Evolutionary conservation across 306 rosid species (phyloP).

Genomic region (Prinsepia uniflora): DNA sequence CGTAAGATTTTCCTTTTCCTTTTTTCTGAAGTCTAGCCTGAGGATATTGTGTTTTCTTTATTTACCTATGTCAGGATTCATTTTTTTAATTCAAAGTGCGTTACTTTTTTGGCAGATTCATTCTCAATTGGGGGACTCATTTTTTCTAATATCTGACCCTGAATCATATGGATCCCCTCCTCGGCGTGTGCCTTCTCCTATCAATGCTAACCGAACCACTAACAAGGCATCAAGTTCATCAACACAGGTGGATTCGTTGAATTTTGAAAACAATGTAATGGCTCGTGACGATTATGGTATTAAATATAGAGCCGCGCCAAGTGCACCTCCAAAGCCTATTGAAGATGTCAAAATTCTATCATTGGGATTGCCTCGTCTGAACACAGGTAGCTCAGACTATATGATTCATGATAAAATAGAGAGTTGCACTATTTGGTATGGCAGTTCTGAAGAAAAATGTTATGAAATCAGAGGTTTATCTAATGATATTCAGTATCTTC

Average conservation of each 20-base stretch:
- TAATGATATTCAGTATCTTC: neutral
- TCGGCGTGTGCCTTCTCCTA: conserved; percentile 39
- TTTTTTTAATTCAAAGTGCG: neutral
- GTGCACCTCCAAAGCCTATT: conserved; percentile 19
- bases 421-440: neutral
- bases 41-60: neutral
- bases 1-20: too few species aligned
- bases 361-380: conserved; percentile 46
- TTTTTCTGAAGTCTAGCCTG: neutral
- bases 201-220: conserved; percentile 19
- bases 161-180: conserved; percentile 53
- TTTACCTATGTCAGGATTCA: neutral
- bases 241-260: conserved; percentile 16
- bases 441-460: neutral
- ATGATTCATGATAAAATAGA: neutral
- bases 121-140: conserved; percentile 34
- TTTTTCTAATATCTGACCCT: conserved; percentile 44
- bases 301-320: conserved; percentile 13
- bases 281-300: conserved; percentile 21
- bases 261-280: conserved; percentile 15
- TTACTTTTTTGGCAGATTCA: conserved; percentile 27
- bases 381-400: conserved; percentile 36
- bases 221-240: conserved; percentile 26
- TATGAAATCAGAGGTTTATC: neutral
- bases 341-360: conserved; percentile 28